Percentiles rank a stretch among this genome's conserved stretches.
phyloP scores from a whole-genome alignment of 768 basidiomycete genomes.

The Suillus cothurnatus region DNA sequence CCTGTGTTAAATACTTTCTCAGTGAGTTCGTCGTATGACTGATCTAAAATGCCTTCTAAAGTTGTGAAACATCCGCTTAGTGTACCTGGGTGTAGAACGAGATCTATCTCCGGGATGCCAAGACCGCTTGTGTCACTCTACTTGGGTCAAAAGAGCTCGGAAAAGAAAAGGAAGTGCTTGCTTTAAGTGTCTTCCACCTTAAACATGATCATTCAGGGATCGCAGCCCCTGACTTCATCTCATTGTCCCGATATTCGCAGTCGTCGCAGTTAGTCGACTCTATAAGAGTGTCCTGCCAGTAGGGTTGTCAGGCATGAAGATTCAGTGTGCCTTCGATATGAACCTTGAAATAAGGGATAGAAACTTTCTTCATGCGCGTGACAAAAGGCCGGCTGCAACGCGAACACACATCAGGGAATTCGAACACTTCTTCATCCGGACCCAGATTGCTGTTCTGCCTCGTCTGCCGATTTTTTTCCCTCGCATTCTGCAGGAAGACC shows the following conservation, averaged over 20 bases:
- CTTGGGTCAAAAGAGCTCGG: neutral
- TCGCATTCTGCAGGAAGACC: conserved; percentile 38
- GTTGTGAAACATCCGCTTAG: conserved; percentile 98
- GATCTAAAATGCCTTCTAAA: conserved; percentile 90
- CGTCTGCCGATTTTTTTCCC: conserved; percentile 13
- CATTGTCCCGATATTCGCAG: conserved; percentile 97
- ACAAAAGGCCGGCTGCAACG: conserved; percentile 82
- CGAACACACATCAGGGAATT: conserved; percentile 86
- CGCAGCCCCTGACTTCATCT: conserved; percentile 93
- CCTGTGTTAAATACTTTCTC: conserved; percentile 82
- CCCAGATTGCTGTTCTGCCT: conserved; percentile 33
- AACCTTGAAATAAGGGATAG: conserved; percentile 97
- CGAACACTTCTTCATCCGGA: conserved; percentile 82
- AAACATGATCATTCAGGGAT: conserved; percentile 85
- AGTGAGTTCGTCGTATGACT: conserved; percentile 92
- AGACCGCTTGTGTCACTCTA: conserved; percentile 94
- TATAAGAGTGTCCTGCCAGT: conserved; percentile 84
- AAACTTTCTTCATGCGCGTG: conserved; percentile 95
- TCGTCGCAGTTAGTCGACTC: conserved; percentile 97
- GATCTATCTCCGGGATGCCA: conserved; percentile 90
- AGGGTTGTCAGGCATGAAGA: neutral
- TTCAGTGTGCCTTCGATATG: neutral
- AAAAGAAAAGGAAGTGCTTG: conserved; percentile 31
- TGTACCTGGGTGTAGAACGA: conserved; percentile 88
- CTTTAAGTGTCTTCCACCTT: conserved; percentile 90